These are phyloP conservation scores for Trypanosoma boissoni DNA, from an alignment of 208 protist genomes.

Conservation along the genomic window DNA sequence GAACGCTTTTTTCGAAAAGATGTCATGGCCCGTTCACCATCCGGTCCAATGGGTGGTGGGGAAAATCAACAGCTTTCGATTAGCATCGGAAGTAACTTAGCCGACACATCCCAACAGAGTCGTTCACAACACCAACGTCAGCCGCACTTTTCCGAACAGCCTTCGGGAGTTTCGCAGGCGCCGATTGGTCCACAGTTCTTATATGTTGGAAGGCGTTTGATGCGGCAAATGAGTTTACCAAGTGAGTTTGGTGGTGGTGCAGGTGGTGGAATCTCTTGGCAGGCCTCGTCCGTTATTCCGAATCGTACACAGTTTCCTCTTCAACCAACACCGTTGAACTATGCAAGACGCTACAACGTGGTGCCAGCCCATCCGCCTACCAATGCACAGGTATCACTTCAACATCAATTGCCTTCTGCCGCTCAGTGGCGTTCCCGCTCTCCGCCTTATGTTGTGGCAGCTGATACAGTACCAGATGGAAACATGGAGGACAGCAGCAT, in stretches of 20 bases:
- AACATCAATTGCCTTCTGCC: too few relatives aligned
- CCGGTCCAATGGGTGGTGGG: too few relatives aligned
- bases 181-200: conserved; percentile 63
- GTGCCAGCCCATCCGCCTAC: conserved; percentile 68
- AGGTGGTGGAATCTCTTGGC: too few relatives aligned
- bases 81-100: not conserved
- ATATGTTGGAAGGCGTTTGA: conserved; percentile 73
- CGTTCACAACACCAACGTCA: not conserved
- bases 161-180: not conserved
- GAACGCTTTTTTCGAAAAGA: conserved; percentile 52
- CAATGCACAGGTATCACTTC: too few relatives aligned
- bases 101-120: not conserved
- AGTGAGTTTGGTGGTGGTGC: conserved; percentile 20
- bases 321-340: conserved; percentile 62
- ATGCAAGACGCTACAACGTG: conserved; percentile 55
- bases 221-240: conserved; percentile 42
- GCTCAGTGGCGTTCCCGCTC: too few relatives aligned
- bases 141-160: not conserved
- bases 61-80: not conserved
- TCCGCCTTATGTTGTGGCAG: too few relatives aligned
- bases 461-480: too few relatives aligned
- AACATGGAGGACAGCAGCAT: too few relatives aligned
- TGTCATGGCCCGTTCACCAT: too few relatives aligned
- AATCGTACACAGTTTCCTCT: conserved; percentile 25
- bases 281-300: conserved; percentile 11